phyloP scores from a whole-genome alignment of 2,329 filamentous ascomycete species.

The Catunica adiposa region DNA sequence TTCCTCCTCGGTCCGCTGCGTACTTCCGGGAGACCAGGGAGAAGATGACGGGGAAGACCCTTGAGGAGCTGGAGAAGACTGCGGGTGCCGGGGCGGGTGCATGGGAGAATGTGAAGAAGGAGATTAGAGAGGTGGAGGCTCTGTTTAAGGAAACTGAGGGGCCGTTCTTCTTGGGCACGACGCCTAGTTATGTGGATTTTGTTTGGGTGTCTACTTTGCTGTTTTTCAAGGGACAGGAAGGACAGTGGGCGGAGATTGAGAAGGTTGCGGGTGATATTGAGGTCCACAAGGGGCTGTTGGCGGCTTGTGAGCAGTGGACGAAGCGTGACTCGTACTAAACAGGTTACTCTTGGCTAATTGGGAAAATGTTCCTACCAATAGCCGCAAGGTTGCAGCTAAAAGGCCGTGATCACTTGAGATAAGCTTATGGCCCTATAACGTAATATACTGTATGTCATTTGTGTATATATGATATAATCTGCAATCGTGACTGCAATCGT shows the following conservation, averaged over 20 bases:
- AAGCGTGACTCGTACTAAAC: background rate
- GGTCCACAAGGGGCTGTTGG: slow-evolving; percentile 25
- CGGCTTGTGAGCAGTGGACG: slow-evolving; percentile 18
- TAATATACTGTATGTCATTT: too few species aligned
- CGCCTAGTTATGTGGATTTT: slow-evolving; percentile 41
- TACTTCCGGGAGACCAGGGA: slow-evolving; percentile 22
- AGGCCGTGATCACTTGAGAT: too few species aligned
- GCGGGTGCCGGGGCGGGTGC: slow-evolving; percentile 30
- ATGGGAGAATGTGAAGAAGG: slow-evolving; percentile 27
- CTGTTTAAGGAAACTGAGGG: slow-evolving; percentile 40
- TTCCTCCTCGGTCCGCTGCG: slow-evolving; percentile 32
- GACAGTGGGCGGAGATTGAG: slow-evolving; percentile 22
- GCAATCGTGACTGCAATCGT: too few species aligned
- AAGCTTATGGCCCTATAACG: too few species aligned
- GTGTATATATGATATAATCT: too few species aligned
- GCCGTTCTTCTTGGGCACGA: slow-evolving; percentile 43
- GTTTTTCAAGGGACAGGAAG: slow-evolving; percentile 24
- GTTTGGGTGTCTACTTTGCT: slow-evolving; percentile 34
- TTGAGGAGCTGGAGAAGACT: slow-evolving; percentile 32
- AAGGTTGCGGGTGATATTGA: slow-evolving; percentile 23
- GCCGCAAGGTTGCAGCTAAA: too few species aligned
- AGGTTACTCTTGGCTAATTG: too few species aligned
- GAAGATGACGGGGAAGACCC: slow-evolving; percentile 18
- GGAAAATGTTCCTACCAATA: too few species aligned
- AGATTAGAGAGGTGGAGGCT: slow-evolving; percentile 23